Percentiles rank a stretch among this genome's conserved stretches.
These are phyloP conservation scores for Citrullus amarus DNA, from an alignment of 306 rosid genomes.

Conservation along the genomic window DNA sequence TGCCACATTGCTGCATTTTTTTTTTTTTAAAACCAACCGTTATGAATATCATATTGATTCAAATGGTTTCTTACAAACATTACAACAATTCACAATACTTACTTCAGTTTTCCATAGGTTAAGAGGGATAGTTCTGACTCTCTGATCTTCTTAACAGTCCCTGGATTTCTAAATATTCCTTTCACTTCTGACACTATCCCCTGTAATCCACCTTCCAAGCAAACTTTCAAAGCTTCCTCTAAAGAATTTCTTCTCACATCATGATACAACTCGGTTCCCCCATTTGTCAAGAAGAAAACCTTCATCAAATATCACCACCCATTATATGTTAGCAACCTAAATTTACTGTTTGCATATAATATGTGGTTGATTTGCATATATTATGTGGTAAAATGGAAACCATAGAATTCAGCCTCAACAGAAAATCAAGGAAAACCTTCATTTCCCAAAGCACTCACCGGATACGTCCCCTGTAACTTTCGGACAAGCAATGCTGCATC, in stretches of 20 bases:
- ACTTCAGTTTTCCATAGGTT: slow-evolving; percentile 77
- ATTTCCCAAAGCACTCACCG: slow-evolving; percentile 17
- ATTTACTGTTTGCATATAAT: background rate
- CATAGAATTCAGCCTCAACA: background rate
- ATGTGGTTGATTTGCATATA: background rate
- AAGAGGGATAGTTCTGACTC: slow-evolving; percentile 75
- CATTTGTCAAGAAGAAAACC: slow-evolving; percentile 90
- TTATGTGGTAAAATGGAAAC: background rate
- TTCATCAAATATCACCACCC: slow-evolving; percentile 11
- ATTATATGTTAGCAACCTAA: background rate
- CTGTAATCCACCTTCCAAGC: slow-evolving; percentile 67
- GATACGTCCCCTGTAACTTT: slow-evolving; percentile 31
- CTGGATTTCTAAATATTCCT: slow-evolving; percentile 68
- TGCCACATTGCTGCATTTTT: slow-evolving; percentile 54
- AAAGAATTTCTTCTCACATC: slow-evolving; percentile 80
- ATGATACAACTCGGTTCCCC: slow-evolving; percentile 56
- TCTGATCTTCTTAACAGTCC: slow-evolving; percentile 45
- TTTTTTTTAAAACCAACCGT: background rate
- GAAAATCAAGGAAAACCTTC: background rate
- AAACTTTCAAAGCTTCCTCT: slow-evolving; percentile 80
- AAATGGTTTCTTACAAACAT: background rate
- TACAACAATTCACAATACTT: slow-evolving; percentile 9
- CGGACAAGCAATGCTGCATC: slow-evolving; percentile 31
- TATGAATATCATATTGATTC: no score
- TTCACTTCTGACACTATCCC: slow-evolving; percentile 85